phyloP scores from a whole-genome alignment of 257 asterid species.

The Gentiana dahurica region DNA sequence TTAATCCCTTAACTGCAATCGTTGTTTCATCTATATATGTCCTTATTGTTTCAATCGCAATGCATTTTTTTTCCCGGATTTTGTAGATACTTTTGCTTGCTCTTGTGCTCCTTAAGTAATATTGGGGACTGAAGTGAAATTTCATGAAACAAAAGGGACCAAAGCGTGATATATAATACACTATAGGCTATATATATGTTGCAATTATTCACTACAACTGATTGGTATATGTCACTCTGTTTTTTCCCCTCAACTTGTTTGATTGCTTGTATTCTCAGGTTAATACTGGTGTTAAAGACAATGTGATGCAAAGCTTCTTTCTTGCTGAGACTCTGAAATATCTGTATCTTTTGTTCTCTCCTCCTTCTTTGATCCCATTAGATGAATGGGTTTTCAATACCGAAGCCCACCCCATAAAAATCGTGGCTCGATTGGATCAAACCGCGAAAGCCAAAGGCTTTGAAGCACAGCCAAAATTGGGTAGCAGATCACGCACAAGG shows the following conservation, averaged over 20 bases:
- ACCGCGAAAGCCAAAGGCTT: constrained; percentile 19
- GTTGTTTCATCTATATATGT: no score
- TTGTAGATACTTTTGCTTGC: no score
- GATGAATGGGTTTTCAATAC: constrained; percentile 99
- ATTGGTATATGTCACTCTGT: background rate
- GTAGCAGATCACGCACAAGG: constrained; percentile 52
- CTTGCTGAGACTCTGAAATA: constrained; percentile 95
- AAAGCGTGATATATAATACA: no score
- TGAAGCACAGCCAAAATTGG: constrained; percentile 23
- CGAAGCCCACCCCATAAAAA: constrained; percentile 92
- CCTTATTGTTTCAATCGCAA: no score
- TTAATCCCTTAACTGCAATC: background rate
- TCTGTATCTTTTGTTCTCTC: constrained; percentile 96
- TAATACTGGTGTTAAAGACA: constrained; percentile 86
- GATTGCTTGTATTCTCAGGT: constrained; percentile 46
- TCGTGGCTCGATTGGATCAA: constrained; percentile 44
- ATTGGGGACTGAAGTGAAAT: no score
- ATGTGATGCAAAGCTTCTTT: constrained; percentile 99
- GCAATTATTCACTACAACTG: no score
- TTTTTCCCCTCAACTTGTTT: constrained; percentile 1
- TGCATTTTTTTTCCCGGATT: no score
- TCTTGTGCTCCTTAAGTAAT: no score
- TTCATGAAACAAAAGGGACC: no score
- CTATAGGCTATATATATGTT: no score
- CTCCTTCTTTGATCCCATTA: constrained; percentile 76